Evolutionary conservation across 345 rosid species (phyloP).

Genomic region (Eucalyptus marginata): DNA sequence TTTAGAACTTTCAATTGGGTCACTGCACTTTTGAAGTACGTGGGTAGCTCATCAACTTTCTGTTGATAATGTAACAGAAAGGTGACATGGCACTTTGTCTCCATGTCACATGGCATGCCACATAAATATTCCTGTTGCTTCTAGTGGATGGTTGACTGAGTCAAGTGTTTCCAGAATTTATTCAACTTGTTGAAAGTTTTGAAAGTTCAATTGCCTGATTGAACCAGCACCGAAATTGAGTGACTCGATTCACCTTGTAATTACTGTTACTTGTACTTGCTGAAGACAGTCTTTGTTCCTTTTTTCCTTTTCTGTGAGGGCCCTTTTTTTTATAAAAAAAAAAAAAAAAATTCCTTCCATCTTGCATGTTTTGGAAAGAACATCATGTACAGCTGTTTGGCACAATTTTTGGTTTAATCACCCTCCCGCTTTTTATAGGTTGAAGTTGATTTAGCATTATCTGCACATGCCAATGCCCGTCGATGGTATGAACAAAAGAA

Average conservation of each 20-base stretch:
- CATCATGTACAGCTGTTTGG: not conserved
- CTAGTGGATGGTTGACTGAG: not conserved
- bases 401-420: not conserved
- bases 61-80: not conserved
- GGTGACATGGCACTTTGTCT: not conserved
- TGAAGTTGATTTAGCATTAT: constrained; percentile 91
- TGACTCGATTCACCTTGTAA: not conserved
- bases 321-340: fast-evolving
- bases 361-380: not conserved
- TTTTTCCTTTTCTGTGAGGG: not conserved
- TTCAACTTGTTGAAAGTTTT: not conserved
- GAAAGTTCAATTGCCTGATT: not conserved
- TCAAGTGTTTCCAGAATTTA: not conserved
- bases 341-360: not conserved
- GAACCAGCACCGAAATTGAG: not conserved
- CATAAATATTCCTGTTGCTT: not conserved
- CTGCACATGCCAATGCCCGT: constrained; percentile 94
- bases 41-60: not conserved
- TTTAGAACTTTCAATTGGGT: not conserved
- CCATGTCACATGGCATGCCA: not conserved
- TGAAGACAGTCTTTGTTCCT: not conserved
- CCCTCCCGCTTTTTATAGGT: constrained; percentile 29
- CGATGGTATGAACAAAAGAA: constrained; percentile 95
- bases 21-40: not conserved
- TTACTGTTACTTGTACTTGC: not conserved